A percentile compares a stretch with the other conserved stretches of the same genome.
phyloP scores from a whole-genome alignment of 306 rosid genomes.

The Cucurbita pepo region DNA sequence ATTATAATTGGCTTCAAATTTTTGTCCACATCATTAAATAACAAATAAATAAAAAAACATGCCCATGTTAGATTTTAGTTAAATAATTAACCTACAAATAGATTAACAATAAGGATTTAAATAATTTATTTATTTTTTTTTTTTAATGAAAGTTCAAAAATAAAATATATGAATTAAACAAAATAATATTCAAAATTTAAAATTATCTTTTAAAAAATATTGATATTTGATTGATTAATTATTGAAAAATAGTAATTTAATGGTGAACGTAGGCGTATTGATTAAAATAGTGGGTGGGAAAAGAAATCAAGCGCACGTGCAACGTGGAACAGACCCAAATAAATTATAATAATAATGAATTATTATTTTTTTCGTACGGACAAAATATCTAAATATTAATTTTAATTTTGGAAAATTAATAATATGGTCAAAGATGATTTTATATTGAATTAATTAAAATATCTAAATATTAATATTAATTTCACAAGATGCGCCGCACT shows the following conservation, averaged over 20 bases:
- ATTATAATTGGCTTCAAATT: neutral
- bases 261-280: neutral
- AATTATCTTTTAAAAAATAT: neutral
- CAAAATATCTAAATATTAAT: neutral
- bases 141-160: neutral
- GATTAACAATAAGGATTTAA: neutral
- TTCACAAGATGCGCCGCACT: too few species aligned
- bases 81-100: neutral
- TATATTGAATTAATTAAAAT: neutral
- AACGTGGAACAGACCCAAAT: neutral
- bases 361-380: neutral
- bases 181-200: neutral
- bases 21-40: neutral
- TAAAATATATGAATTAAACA: neutral
- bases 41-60: neutral
- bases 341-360: neutral
- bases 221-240: neutral
- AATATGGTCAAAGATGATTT: neutral
- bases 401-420: neutral
- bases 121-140: neutral
- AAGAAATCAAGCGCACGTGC: constrained; percentile 3
- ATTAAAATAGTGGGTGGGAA: neutral
- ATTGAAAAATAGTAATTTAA: neutral
- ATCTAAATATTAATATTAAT: too few species aligned
- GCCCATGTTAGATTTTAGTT: neutral